These are phyloP conservation scores for Paraphaeosphaeria minitans DNA, from an alignment of 2,329 filamentous ascomycete genomes.

Conservation along the genomic window DNA sequence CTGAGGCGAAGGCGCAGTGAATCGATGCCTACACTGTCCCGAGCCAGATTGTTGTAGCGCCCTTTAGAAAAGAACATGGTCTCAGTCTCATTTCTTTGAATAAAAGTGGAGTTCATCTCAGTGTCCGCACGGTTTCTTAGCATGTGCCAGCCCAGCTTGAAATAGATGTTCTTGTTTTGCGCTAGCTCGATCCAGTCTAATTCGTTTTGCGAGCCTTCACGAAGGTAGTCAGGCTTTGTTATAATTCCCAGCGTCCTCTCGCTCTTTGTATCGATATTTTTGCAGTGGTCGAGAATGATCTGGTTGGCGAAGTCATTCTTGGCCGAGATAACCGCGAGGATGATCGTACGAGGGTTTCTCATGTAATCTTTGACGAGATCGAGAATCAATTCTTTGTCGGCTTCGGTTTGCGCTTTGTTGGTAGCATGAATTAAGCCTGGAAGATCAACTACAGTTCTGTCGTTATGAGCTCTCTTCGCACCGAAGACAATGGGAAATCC, in stretches of 20 bases:
- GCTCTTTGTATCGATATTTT: constrained; percentile 52
- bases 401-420: constrained; percentile 29
- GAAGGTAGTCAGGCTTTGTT: constrained; percentile 60
- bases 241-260: constrained; percentile 62
- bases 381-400: constrained; percentile 30
- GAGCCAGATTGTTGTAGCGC: no score
- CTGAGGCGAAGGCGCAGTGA: no score
- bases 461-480: constrained; percentile 21
- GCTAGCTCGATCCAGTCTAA: constrained; percentile 47
- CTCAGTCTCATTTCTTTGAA: no score
- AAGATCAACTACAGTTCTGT: constrained; percentile 53
- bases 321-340: constrained; percentile 44
- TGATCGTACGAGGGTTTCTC: constrained; percentile 34
- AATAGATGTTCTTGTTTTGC: no score
- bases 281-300: constrained; percentile 57
- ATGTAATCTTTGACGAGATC: constrained; percentile 35
- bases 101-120: no score
- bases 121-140: no score
- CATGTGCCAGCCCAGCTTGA: no score
- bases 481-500: constrained; percentile 18
- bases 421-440: constrained; percentile 52
- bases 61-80: no score
- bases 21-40: no score
- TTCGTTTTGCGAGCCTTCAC: constrained; percentile 48
- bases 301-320: constrained; percentile 61